Base-by-base conservation (phyloP, 208 protist genomes). In the Leishmania tropica region DNA sequence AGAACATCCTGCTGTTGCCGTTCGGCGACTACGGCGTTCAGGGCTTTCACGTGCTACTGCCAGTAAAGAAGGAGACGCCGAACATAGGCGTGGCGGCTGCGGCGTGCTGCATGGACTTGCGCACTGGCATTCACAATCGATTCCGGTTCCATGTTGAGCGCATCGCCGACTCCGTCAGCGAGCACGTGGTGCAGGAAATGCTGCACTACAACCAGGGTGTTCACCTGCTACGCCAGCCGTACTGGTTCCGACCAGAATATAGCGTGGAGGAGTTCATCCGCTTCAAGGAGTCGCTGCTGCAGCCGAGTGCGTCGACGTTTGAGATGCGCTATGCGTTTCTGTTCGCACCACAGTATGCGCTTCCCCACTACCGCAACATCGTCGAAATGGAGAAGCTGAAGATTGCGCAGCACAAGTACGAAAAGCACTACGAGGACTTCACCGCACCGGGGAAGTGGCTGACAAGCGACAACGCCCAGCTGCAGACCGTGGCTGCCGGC, bases 81-180 rank as follows among this genome's bases (percentile, higher is more conserved):
- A 97, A 97, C 83, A 96, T 97, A 72, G 95, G 95, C 72, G 79
- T 89, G 6, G 95, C 79, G 1, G 95, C 91, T 19, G 93, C 92
- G 28, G 92, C 93, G 42, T 96, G 93, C 83, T 97, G 92, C 87
- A 82, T 97, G 77, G 95, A 97, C 86, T 79, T 97, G 75, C 87
- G 93, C 81, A 97, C 93, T 7, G 95, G 95, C 64, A 96, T 97
- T 73, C 95, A 96, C 85, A 97, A 96, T 81, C 95, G 93, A 37
- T 97, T 97, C 80, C 87, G 95, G 15, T 97, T 97, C 83, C 95
- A 97, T 65, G 93, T 96, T 62, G 93, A 97, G 84, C 95, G 95
- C 67, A 91, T 96, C 42, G 95, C 93, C 6, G 95, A 97, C 81
- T 96, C 92, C 4, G 64, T 97, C 7, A 95, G 90, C 79, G 95